Conservation (phyloP, 2,329 filamentous ascomycete species). For the Graphilbum sp. region DNA sequence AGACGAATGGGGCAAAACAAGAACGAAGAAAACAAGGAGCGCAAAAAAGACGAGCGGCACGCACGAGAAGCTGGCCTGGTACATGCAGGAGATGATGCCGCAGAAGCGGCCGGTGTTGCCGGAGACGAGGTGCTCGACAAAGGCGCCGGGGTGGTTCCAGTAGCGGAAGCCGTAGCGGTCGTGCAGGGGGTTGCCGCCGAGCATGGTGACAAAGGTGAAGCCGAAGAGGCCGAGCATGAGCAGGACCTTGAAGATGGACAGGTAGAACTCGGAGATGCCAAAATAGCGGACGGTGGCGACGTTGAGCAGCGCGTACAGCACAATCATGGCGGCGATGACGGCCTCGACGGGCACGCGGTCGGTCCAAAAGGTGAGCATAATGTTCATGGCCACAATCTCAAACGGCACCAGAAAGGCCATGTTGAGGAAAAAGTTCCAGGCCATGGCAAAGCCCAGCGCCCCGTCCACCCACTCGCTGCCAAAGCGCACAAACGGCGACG, state of each 20-base stretch:
- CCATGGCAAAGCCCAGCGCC: constrained; percentile 28
- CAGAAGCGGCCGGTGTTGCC: constrained; percentile 42
- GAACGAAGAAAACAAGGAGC: no score
- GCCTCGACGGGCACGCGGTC: constrained; percentile 20
- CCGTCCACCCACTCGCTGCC: constrained; percentile 24
- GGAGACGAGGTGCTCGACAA: constrained; percentile 25
- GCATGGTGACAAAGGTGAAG: constrained; percentile 26
- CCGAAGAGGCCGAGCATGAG: constrained; percentile 16
- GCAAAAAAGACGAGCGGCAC: no score
- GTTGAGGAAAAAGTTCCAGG: constrained; percentile 34
- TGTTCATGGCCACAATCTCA: constrained; percentile 42
- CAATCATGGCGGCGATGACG: constrained; percentile 6
- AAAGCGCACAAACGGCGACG: constrained; percentile 63
- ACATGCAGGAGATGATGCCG: constrained; percentile 46
- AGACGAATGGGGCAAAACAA: no score
- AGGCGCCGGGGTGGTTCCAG: constrained; percentile 28
- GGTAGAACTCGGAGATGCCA: constrained; percentile 28
- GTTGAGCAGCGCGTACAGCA: constrained; percentile 18
- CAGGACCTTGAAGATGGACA: constrained; percentile 23
- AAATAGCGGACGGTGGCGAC: constrained; percentile 24
- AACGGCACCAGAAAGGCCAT: constrained; percentile 27
- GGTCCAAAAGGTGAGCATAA: constrained; percentile 42
- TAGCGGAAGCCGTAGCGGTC: constrained; percentile 18
- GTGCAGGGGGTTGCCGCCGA: constrained; percentile 25
- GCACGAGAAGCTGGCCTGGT: constrained; percentile 38